Percentiles rank a stretch among this genome's conserved stretches.
Conservation (phyloP, 768 basidiomycete species). For the Kwoniella sp. region DNA sequence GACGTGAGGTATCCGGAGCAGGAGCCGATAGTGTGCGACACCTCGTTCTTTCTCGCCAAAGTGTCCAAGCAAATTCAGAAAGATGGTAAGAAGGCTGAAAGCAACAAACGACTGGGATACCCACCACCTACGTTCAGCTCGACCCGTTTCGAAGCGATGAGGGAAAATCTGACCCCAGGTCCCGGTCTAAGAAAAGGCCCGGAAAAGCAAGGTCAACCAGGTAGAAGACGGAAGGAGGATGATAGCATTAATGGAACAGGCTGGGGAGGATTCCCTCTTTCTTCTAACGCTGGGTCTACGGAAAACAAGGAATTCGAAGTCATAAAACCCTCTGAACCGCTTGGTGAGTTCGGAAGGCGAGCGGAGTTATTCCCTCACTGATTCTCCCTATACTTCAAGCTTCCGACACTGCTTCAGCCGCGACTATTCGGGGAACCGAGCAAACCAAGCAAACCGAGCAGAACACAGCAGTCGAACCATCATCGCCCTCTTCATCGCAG, state of each 20-base stretch:
- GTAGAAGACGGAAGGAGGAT: background rate
- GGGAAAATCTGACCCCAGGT: constrained; percentile 37
- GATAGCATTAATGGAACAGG: constrained; percentile 16
- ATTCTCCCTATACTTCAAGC: too few relatives aligned
- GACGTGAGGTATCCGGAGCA: constrained; percentile 3
- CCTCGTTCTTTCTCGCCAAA: constrained; percentile 1
- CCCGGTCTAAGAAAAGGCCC: constrained; percentile 43
- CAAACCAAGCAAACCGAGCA: too few relatives aligned
- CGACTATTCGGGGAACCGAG: too few relatives aligned
- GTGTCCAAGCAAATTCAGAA: constrained; percentile 6
- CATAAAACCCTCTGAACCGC: background rate
- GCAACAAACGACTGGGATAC: background rate
- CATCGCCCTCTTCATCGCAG: background rate
- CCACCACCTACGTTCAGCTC: constrained; percentile 2
- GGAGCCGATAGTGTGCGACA: constrained; percentile 9
- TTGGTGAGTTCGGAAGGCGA: background rate
- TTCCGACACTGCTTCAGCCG: too few relatives aligned
- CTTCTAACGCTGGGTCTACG: background rate
- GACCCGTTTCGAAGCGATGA: constrained; percentile 12
- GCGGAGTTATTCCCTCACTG: too few relatives aligned
- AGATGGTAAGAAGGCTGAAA: constrained; percentile 7
- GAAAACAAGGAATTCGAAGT: background rate
- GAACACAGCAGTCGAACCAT: too few relatives aligned
- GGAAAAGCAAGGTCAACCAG: constrained; percentile 10
- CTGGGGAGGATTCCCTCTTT: constrained; percentile 41